Evolutionary conservation across 164 flowering plant species (phyloP), one percentile per base, ranked within the genome.

Genomic region (Buxus sempervirens): DNA sequence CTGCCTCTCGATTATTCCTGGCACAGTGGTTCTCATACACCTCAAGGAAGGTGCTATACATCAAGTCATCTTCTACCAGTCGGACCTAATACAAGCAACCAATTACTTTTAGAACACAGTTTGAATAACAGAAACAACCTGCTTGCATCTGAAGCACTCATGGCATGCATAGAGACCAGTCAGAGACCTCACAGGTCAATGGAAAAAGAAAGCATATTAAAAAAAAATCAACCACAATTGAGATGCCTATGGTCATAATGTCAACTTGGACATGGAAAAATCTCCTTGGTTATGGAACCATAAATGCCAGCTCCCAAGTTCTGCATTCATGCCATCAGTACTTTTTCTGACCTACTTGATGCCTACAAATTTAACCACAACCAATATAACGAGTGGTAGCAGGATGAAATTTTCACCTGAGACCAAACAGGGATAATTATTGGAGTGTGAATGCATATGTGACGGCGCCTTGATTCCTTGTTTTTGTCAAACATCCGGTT

Each of bases 401-500:
- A 55, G 54, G 72, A 12, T 38, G 60, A n/a, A 63, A 68, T 9
- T 9, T 53, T 70, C 60, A 96, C 99, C 97, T 96, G 99, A 26
- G 99, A 93, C 98, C 98, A 96, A 78, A 96, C 98, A 69, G 99
- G 99, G 54, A 96, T 96, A 25, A 96, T 96, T 42, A 89, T 93
- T 55, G 99, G 99, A 2, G 99, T 88, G 80, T 96, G 97, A 70
- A 96, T 84, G 76, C 77, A 81, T 59, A 96, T 81, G 76, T 93
- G 93, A 54, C 99, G 97, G 9, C 97, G 85, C 74, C 98, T 87
- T 45, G 98, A 89, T 79, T 96, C 98, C 78, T 96, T 93, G 80
- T 96, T 98, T 82, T 91, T 96, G 79, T 93, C 99, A 79, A 96
- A 96, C 96, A 96, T 96, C 58, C 85, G 85, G 80, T 96, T 96